Percentiles rank a stretch among this genome's conserved stretches.
Conservation (phyloP, 2,329 filamentous ascomycete species). For the Escovopsis sp. region DNA sequence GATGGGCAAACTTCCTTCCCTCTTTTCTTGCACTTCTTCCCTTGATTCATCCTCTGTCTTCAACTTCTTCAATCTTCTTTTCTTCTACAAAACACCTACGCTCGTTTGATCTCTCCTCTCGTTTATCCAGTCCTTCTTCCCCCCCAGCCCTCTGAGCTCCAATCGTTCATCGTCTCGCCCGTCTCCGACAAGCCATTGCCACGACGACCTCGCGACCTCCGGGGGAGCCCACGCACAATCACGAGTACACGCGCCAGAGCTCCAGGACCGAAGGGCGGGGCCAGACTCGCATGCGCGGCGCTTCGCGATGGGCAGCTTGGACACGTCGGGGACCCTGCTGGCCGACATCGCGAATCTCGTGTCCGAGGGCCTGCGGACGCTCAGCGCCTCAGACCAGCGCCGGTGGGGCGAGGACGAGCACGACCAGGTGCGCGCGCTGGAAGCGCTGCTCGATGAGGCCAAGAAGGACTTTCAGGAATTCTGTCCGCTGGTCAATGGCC, state of each 20-base stretch:
- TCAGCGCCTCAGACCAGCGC: conserved; percentile 42
- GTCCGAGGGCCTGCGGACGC: conserved; percentile 36
- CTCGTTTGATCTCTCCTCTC: no score
- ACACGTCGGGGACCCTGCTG: conserved; percentile 43
- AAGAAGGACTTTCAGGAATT: conserved; percentile 47
- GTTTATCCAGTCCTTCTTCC: neutral
- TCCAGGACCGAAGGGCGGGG: no score
- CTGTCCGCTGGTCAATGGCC: conserved; percentile 37
- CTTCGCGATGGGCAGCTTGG: conserved; percentile 23
- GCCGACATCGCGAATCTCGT: conserved; percentile 41
- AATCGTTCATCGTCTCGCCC: no score
- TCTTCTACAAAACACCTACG: no score
- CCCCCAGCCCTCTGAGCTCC: no score
- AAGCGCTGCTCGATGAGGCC: conserved; percentile 42
- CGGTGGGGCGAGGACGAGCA: conserved; percentile 45
- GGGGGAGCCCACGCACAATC: no score
- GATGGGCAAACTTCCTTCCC: conserved; percentile 1
- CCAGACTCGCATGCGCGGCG: neutral
- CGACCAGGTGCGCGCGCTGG: conserved; percentile 40
- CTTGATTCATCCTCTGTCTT: neutral
- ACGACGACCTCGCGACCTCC: no score
- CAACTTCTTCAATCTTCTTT: no score
- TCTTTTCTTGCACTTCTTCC: neutral
- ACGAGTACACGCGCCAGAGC: no score
- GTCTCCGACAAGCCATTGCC: no score